Base-by-base conservation (phyloP, 2,329 filamentous ascomycete species). In the Paraconiothyrium brasiliense region DNA sequence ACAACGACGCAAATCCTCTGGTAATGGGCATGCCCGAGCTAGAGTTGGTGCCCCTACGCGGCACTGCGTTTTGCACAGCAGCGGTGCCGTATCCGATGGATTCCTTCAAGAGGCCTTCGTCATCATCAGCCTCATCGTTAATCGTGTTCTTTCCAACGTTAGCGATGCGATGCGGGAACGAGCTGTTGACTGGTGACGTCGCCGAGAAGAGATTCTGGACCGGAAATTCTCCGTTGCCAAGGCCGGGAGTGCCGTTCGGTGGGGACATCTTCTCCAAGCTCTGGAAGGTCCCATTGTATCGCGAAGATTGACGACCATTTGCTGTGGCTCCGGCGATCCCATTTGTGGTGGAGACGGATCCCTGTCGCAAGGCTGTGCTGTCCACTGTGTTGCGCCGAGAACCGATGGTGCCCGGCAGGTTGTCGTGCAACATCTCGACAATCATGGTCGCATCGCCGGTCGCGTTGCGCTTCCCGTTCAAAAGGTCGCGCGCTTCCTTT, bases 31-130 rank as follows among this genome's bases (percentile, higher is more conserved):
- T 82, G 62, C 92, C 88, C 27, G 91, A 87, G 58, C 89, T 91
- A 30, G 91, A 89, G 57, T 89, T 91, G 1, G 90, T 93, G 43
- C 88, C 86, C 66, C 89, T 88, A 57, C 92, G 89, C 67, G 86
- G 83, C 62, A 85, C 80, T 54, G 77, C 78, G 46, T 81, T 80
- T 58, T 86, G 82, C 1, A 69, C 70, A 50, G 78, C 72, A 70
- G 89, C 92, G 71, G 94, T 90, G 10, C 91, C 92, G 72, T 89
- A 93, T 9, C 86, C 89, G 47, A 92, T 84, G 0, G 90, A 88
- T 58, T 93, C 89, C 60, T 90, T 90, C 49, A 93, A 82, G n/a
- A 93, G 82, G 37, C 85, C 87, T 2, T 90, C 91, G 73, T 92
- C 91, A 54, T 93, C 90, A 65, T 91, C 88, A 32, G 86, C 87